Conservation (phyloP, 2,329 filamentous ascomycete species). For the Lithohypha guttulata region DNA sequence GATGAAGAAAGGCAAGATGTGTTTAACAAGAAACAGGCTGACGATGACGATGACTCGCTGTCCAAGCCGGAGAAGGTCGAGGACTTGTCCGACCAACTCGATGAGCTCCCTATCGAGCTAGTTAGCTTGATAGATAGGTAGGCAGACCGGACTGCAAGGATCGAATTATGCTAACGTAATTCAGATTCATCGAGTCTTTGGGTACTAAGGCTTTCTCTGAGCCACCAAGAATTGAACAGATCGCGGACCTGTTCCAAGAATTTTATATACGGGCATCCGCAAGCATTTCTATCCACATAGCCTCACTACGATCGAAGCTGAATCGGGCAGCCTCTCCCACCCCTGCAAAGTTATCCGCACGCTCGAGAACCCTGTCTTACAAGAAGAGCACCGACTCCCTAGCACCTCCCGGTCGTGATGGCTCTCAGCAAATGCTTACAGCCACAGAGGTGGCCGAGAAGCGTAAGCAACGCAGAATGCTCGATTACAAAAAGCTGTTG, state of each 20-base stretch:
- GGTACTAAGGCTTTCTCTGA: conserved; percentile 75
- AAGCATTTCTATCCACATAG: conserved; percentile 80
- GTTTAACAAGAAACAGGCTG: conserved; percentile 35
- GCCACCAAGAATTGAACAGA: conserved; percentile 70
- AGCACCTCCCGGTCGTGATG: conserved; percentile 28
- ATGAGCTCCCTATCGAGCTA: conserved; percentile 88
- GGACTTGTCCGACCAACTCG: conserved; percentile 55
- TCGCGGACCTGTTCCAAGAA: conserved; percentile 84
- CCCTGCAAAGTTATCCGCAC: conserved; percentile 25
- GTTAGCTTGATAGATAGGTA: conserved; percentile 81
- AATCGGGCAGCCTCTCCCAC: conserved; percentile 53
- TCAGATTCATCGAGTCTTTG: conserved; percentile 80
- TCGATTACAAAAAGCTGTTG: conserved; percentile 65
- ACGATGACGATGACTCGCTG: conserved; percentile 20
- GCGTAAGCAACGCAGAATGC: conserved; percentile 63
- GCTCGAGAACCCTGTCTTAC: conserved; percentile 10
- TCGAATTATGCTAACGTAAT: not conserved
- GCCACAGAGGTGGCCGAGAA: conserved; percentile 69
- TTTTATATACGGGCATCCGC: conserved; percentile 75
- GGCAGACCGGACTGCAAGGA: not conserved
- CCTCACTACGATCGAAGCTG: conserved; percentile 62
- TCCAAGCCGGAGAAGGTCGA: conserved; percentile 27
- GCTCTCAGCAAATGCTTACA: conserved; percentile 77
- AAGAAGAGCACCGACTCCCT: conserved; percentile 17
- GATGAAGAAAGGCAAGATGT: conserved; percentile 26